These are phyloP conservation scores for Tuber microsphaerosporum DNA, from an alignment of 495 filamentous ascomycete genomes.

Conservation along the genomic window DNA sequence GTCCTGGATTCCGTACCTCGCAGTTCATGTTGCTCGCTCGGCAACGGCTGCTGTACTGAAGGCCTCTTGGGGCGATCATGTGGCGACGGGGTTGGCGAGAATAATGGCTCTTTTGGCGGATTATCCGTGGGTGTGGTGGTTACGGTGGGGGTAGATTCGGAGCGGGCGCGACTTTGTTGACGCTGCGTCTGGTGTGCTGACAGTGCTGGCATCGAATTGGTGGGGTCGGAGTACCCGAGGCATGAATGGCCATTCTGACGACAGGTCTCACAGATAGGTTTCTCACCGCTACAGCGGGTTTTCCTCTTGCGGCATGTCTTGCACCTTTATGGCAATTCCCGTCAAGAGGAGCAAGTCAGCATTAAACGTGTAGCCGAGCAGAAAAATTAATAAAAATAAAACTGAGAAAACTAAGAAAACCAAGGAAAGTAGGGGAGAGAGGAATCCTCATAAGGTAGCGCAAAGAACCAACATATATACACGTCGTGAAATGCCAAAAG, in stretches of 20 bases:
- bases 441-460: constrained; percentile 7
- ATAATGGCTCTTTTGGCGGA: constrained; percentile 16
- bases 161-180: constrained; percentile 37
- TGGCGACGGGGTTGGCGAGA: constrained; percentile 26
- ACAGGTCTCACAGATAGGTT: constrained; percentile 67
- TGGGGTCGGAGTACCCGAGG: constrained; percentile 53
- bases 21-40: constrained; percentile 17
- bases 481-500: not conserved
- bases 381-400: constrained; percentile 13
- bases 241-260: constrained; percentile 66
- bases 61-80: constrained; percentile 21
- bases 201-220: constrained; percentile 23
- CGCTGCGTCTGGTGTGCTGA: constrained; percentile 22
- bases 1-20: constrained; percentile 10
- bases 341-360: constrained; percentile 33
- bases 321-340: constrained; percentile 50
- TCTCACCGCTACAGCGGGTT: constrained; percentile 73
- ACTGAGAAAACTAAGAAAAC: constrained; percentile 13
- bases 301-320: constrained; percentile 75
- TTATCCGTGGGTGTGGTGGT: constrained; percentile 39
- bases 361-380: constrained; percentile 27
- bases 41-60: constrained; percentile 19
- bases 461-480: constrained; percentile 13
- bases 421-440: constrained; percentile 14
- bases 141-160: constrained; percentile 32